phyloP scores from a whole-genome alignment of 768 basidiomycete species.

The Termitomyces sp. region DNA sequence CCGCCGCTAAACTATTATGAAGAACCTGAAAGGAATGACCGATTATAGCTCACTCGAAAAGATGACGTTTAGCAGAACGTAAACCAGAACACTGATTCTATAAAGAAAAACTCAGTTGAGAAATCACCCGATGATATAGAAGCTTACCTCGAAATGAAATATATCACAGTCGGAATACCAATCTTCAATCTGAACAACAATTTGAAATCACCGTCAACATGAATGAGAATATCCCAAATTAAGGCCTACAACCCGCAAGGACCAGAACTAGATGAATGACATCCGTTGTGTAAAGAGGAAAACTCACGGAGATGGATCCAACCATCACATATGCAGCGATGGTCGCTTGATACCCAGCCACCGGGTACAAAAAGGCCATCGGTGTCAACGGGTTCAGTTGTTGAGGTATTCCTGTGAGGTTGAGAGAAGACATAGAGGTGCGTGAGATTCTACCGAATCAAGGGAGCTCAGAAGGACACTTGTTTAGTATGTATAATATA shows the following conservation, averaged over 20 bases:
- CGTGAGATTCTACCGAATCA: too few species aligned
- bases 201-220: slow-evolving; percentile 19
- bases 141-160: slow-evolving; percentile 26
- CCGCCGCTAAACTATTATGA: slow-evolving; percentile 4
- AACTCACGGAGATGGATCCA: slow-evolving; percentile 12
- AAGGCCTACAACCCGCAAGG: neutral
- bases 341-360: slow-evolving; percentile 19
- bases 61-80: slow-evolving; percentile 13
- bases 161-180: slow-evolving; percentile 17
- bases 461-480: too few species aligned
- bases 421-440: neutral
- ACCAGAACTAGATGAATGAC: neutral
- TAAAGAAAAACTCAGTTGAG: neutral
- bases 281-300: neutral
- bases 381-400: slow-evolving; percentile 26
- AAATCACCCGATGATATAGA: too few species aligned
- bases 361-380: slow-evolving; percentile 23
- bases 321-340: slow-evolving; percentile 21
- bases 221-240: slow-evolving; percentile 20
- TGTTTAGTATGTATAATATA: too few species aligned
- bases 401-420: slow-evolving; percentile 1
- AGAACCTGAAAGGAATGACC: neutral
- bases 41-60: slow-evolving; percentile 15
- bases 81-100: slow-evolving; percentile 14
- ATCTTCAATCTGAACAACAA: slow-evolving; percentile 15